Evolutionary conservation across 2,329 filamentous ascomycete genomes (phyloP), one percentile per base, ranked within the genome.

Genomic region (Nigrospora sphaerica): DNA sequence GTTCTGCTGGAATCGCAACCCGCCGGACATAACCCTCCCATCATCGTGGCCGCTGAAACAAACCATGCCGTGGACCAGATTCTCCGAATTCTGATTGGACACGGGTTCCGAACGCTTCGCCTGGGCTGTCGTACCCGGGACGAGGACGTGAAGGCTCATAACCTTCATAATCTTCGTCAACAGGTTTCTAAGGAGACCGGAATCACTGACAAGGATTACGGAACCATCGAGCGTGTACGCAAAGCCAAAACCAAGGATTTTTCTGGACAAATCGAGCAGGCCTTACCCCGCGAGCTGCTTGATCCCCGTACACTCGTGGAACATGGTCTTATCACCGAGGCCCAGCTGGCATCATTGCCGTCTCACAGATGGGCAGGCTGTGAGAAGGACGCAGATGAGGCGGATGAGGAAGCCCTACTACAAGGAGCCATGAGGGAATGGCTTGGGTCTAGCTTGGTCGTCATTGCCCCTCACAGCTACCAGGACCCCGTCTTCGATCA

Each of bases 61-160:
- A 96, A 96, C 49, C 89, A 95, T 63, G 90, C 90, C 0, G 69
- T 95, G 0, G 90, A 96, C 55, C 90, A 95, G 59, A 71, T 96
- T 0, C 70, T 95, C 0, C 67, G 69, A 1, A 79, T 84, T 46
- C 72, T 89, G 14, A 70, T 80, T 1, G 59, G 68, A 1, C 46
- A 55, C 1, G 64, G 61, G 3, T 85, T 64, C 74, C 0, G 64
- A 61, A 3, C 85, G 64, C 73, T 72, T 11, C 73, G 75, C 3
- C 59, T 79, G 11, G 89, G 89, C 37, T 81, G 83, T 3, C 77
- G 86, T 31, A 87, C 85, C 16, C 77, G 80, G 44, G 83, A 87
- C 49, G 65, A 71, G 1, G 73, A 75, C 0, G 83, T 95, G 53
- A 80, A 80, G 49, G 70, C 78, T 44, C 75, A 80, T 13, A 89